Evolutionary conservation across 352 stramenopile genomes (phyloP), one percentile per base, ranked within the genome.

Genomic region (Plasmopara halstedii): DNA sequence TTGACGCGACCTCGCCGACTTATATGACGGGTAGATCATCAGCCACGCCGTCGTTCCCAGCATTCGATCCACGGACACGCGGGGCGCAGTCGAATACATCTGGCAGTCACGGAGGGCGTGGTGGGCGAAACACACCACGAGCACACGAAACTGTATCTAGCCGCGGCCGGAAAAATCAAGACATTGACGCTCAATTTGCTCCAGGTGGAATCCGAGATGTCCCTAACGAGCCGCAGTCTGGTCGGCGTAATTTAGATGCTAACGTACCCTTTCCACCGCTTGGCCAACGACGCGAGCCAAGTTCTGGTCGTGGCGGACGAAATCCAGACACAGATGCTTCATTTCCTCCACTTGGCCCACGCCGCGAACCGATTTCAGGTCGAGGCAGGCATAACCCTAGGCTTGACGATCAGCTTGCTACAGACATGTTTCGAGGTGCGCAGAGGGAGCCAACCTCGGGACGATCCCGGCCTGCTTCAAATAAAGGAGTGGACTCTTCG

Each of bases 1-100:
- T 49, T 14, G 35, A 56, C 23, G 34, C 37, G 13, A 56, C 44
- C n/a, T 68, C 59, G 6, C 59, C 55, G 2, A 64, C 44, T 5
- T 56, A 67, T 8, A 18, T 45, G n/a, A 46, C 59, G 15, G 39
- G 40, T n/a, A 56, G 39, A 15, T 58, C 50, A 3, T 62, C 55
- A 0, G 19, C 37, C 6, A 62, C 50, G 20, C 59, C 59, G 10
- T 56, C 59, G 11, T 69, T 69, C 31, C 59, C 59, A 21, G 59
- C 59, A 2, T 69, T 69, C 42, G 50, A 64, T 23, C 49, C 33
- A 39, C 59, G 55, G 3, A 53, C 55, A 6, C 46, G 59, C 11
- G 50, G 31, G 5, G 47, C 39, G 43, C 48, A 60, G 32, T 64
- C 58, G 14, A 48, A 50, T 1, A 36, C 15, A 18, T 27, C 41